Percentiles rank a stretch among this genome's conserved stretches.
Conservation (phyloP, 805 yeast species). For the Teunomyces stri region DNA sequence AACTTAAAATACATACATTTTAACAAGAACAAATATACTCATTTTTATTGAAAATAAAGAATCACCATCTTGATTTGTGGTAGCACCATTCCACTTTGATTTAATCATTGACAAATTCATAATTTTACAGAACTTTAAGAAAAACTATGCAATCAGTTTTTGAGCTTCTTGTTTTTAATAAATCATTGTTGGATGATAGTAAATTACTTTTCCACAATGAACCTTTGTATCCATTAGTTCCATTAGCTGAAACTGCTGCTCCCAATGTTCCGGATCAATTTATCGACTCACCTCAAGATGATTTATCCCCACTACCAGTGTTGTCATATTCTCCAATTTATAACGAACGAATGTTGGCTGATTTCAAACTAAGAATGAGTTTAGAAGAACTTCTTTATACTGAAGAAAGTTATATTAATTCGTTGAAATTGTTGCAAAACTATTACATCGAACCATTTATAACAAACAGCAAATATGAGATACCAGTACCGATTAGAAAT, state of each 20-base stretch:
- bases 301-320: conserved; percentile 18
- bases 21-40: too few species aligned
- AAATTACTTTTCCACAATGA: too few species aligned
- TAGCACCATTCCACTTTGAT: too few species aligned
- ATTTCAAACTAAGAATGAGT: conserved; percentile 20
- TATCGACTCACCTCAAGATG: neutral
- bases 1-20: too few species aligned
- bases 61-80: too few species aligned
- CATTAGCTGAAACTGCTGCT: neutral
- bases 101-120: too few species aligned
- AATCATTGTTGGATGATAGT: too few species aligned
- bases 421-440: conserved; percentile 41
- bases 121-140: too few species aligned
- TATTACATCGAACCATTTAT: conserved; percentile 43
- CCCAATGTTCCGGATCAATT: neutral
- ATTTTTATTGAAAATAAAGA: too few species aligned
- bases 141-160: too few species aligned
- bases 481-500: conserved; percentile 24
- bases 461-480: conserved; percentile 21
- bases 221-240: neutral
- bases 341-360: neutral
- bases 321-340: conserved; percentile 19
- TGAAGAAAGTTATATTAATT: conserved; percentile 47
- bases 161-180: too few species aligned
- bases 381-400: conserved; percentile 50